Conservation (phyloP, 352 stramenopile species). For the Pythium brassicae region DNA sequence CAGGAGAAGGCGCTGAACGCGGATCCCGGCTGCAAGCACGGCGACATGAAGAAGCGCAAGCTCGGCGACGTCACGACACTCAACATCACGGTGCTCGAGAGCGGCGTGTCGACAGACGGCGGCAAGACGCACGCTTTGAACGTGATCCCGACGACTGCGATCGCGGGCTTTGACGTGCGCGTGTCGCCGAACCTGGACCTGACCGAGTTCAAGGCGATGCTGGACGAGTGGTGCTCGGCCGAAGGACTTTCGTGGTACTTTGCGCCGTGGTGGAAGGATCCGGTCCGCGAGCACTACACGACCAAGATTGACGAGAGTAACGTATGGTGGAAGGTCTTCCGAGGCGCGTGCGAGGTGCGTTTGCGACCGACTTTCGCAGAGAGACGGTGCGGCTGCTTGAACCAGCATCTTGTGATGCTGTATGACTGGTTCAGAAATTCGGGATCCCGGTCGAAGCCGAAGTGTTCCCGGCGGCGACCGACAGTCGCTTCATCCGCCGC, state of each 20-base stretch:
- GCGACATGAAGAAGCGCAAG: constrained; percentile 86
- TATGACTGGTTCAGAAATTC: constrained; percentile 22
- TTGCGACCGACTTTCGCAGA: too few relatives aligned
- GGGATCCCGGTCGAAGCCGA: constrained; percentile 65
- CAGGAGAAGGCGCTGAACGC: constrained; percentile 81
- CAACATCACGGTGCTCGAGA: constrained; percentile 91
- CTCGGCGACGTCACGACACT: constrained; percentile 93
- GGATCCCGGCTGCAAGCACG: constrained; percentile 86
- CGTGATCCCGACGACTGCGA: constrained; percentile 88
- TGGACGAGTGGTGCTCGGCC: constrained; percentile 87
- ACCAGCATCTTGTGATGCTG: too few relatives aligned
- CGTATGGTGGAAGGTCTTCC: constrained; percentile 39
- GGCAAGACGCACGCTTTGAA: constrained; percentile 89
- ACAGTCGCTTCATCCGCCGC: constrained; percentile 88
- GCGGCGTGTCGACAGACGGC: constrained; percentile 75
- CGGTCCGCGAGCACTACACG: constrained; percentile 49
- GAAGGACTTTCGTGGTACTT: constrained; percentile 77
- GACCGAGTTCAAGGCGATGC: constrained; percentile 74
- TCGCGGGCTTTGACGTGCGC: constrained; percentile 90
- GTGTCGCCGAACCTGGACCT: constrained; percentile 85
- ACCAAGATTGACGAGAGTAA: constrained; percentile 44
- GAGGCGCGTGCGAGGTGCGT: constrained; percentile 26
- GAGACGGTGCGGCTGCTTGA: not conserved
- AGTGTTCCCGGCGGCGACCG: constrained; percentile 92
- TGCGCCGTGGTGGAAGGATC: constrained; percentile 20